Evolutionary conservation across 2,329 filamentous ascomycete genomes (phyloP), one percentile per base, ranked within the genome.

Genomic region (Cordyceps cicadae): DNA sequence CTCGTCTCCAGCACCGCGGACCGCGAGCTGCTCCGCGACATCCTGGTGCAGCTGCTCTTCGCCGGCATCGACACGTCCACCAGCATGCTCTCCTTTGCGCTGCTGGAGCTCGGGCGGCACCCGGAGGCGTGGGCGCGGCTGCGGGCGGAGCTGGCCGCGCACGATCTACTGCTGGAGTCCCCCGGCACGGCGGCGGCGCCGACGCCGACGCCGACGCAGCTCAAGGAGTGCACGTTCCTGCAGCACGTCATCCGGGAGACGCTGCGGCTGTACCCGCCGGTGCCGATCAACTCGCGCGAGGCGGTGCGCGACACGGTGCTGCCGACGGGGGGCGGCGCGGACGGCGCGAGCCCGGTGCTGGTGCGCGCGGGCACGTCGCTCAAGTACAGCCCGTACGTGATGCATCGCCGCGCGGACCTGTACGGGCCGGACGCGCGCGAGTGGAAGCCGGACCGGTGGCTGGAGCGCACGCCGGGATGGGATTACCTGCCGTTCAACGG

Each of bases 401-500:
- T 72, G 70, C 70, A 72, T 52, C 65, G 69, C 2, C 59, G 70
- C 1, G 19, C 21, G 21, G 70, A 72, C 48, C 54, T 72, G 9
- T 71, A 69, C 21, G 69, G 70, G 9, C 62, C 63, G 17, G 56
- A 71, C 39, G 67, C 68, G 26, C 64, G 63, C 3, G 43, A 68
- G 3, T 72, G 69, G 60, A 66, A 64, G 11, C 70, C 70, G 1
- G 69, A 71, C 11, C 62, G 70, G n/a, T 71, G 70, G 70, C 66
- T 68, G 9, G 64, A 52, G 63, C 67, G 69, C 65, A 66, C 37
- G 64, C 69, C 6, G 64, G 67, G 66, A 52, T 75, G 71, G 71
- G 71, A 71, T 17, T 75, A 70, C 55, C 62, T 74, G 2, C 72
- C 72, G 6, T 75, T 75, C 62, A 76, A 74, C 63, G 72, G 73